Base-by-base conservation (phyloP, 768 basidiomycete genomes). In the Multifurca ochricompacta region DNA sequence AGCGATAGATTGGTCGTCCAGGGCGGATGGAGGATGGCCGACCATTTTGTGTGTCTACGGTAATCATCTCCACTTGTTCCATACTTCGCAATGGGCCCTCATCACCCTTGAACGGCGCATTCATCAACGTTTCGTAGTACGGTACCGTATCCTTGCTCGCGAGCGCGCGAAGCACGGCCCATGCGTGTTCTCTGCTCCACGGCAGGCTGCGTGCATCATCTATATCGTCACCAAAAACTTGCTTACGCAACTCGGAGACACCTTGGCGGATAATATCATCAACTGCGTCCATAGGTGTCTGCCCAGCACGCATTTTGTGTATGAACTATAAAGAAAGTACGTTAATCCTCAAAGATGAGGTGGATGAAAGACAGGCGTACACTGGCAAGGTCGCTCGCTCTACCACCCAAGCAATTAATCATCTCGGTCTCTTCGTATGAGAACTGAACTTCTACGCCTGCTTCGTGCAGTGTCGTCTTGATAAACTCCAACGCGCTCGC, bases 61-160 rank as follows among this genome's bases (percentile, higher is more conserved):
- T 73, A 56, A 99, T 90, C 47, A 98, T 68, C 70, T 91, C 94
- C 5, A 85, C 83, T 57, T 90, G 85, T 65, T 97, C 95, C 81
- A 98, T 84, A 27, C 77, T 80, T 57, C 90, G 77, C 51, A 98
- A 65, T 2, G 89, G 75, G 16, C 73, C 71, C 64, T 95, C 93
- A 59, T 93, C 84, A n/a, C 87, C 90, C 65, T 91, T 93, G 80
- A 94, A 96, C 0, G 89, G 91, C 65, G 85, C 85, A 47, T 90
- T 85, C 46, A 87, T 69, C 48, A 98, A 70, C 4, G 89, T 73
- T 19, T 91, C 82, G 51, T 91, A 80, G 66, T 97, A 97, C 9
- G 88, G 76, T 8, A 91, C 67, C 77, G 94, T 81, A 65, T 83
- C 77, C 44, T 77, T 73, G 59, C 77, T 77, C 1, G 90, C 76